Evolutionary conservation across 1,284 basidiomycete species (phyloP).

Genomic region (Apiotrichum montevideense): DNA sequence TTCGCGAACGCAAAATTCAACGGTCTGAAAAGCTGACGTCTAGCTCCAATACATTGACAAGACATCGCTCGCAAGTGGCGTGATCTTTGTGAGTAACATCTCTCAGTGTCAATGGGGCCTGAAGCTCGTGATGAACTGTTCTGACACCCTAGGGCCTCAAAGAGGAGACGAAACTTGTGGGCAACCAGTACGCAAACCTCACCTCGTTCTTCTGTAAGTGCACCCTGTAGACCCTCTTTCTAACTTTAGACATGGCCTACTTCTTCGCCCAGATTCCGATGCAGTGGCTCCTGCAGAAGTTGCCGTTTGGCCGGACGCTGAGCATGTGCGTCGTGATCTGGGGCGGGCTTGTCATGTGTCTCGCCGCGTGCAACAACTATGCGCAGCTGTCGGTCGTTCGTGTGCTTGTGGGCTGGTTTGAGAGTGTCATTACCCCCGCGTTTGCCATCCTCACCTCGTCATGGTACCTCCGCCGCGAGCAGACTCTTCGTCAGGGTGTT

Average conservation of each 20-base stretch:
- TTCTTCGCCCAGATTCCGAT: conserved; percentile 23
- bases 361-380: conserved; percentile 28
- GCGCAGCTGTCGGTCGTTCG: conserved; percentile 22
- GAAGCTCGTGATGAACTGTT: too few species aligned
- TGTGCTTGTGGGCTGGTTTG: conserved; percentile 28
- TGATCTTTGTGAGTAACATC: conserved; percentile 9
- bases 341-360: conserved; percentile 21
- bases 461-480: conserved; percentile 29
- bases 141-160: conserved; percentile 3
- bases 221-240: not conserved
- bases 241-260: conserved; percentile 14
- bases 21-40: not conserved
- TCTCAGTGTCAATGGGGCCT: too few species aligned
- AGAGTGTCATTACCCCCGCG: conserved; percentile 21
- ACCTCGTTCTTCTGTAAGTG: conserved; percentile 21
- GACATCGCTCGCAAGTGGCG: conserved; percentile 17
- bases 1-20: not conserved
- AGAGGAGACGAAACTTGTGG: conserved; percentile 16
- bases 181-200: conserved; percentile 20
- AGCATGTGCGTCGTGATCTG: conserved; percentile 18
- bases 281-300: conserved; percentile 21
- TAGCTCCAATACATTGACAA: conserved; percentile 14
- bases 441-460: conserved; percentile 18
- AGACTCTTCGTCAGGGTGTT: conserved; percentile 19
- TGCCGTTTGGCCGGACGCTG: conserved; percentile 26